Evolutionary conservation across 2,329 filamentous ascomycete genomes (phyloP), one percentile per base, ranked within the genome.

Genomic region (Phaeosphaeria sp.): DNA sequence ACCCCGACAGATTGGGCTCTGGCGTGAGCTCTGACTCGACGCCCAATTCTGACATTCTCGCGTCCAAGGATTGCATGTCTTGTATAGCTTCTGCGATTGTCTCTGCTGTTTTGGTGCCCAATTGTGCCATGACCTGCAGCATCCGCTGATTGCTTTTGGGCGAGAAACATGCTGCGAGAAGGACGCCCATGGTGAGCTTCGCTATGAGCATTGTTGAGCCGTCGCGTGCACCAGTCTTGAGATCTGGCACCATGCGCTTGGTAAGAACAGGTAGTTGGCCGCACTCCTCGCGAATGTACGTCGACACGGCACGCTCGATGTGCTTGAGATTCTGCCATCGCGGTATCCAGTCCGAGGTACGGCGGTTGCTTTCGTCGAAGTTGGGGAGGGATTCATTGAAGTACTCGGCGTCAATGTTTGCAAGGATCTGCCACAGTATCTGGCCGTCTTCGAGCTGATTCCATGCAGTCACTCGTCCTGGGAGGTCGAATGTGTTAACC

Each of bases 261-360:
- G 67, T 75, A 50, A 79, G 64, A 54, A 78, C 71, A 59, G 76
- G 69, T 56, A 77, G 75, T 71, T 78, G 72, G 55, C 71, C 72
- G 68, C 76, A 76, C 59, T 78, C 77, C 56, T 83, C 81, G 18
- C 81, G 76, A 53, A 83, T 80, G 69, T 83, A 84, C 23, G 79
- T 77, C 23, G 79, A 79, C 53, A 82, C 76, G 63, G 79, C 73
- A 42, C 80, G 79, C 65, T 83, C 80, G 62, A 83, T 77, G 60
- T 82, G 78, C 68, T 83, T 83, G 56, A 83, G 67, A 62, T 83
- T 83, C 75, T 83, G 81, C 81, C 81, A 83, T 76, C 79, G 75
- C 47, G 80, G 77, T 50, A 82, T 83, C 81, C 81, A 84, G 62
- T 80, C 78, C 6, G 72, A 72, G n/a, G 76, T 69, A 47, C 75